Conservation (phyloP, 768 basidiomycete genomes). For the Suillus tomentosus region DNA sequence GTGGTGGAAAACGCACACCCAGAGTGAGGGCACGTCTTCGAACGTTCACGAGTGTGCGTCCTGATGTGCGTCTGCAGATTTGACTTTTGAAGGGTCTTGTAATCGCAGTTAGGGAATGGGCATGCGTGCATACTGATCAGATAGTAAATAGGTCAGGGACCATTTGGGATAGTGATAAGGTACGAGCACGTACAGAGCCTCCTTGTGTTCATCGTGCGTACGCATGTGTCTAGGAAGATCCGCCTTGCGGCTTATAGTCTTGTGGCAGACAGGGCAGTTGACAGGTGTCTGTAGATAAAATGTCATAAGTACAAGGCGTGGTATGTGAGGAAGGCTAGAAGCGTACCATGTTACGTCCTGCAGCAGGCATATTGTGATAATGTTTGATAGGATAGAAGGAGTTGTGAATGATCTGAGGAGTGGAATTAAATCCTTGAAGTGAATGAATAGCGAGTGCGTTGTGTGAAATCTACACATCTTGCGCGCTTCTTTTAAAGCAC, state of each 20-base stretch:
- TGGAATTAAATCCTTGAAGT: not conserved
- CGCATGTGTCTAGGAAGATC: not conserved
- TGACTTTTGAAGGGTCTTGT: not conserved
- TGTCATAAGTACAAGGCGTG: not conserved
- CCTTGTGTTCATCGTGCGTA: not conserved
- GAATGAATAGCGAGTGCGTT: not conserved
- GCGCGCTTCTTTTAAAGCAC: not conserved
- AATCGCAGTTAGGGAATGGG: not conserved
- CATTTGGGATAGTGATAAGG: not conserved
- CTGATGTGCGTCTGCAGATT: slow-evolving; percentile 1
- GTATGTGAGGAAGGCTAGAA: not conserved
- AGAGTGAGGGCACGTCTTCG: not conserved
- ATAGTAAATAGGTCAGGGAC: not conserved
- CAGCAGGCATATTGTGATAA: not conserved
- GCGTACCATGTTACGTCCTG: not conserved
- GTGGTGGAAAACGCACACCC: not conserved
- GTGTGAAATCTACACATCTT: not conserved
- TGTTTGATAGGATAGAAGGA: not conserved
- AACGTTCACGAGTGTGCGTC: not conserved
- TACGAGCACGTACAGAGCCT: not conserved
- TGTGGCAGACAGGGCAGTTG: not conserved
- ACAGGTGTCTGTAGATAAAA: not conserved
- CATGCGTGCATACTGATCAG: not conserved
- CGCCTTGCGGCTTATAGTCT: not conserved
- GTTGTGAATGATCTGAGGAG: not conserved